Conservation (phyloP, 2,329 filamentous ascomycete species). For the Chaetomiaceae sp. region DNA sequence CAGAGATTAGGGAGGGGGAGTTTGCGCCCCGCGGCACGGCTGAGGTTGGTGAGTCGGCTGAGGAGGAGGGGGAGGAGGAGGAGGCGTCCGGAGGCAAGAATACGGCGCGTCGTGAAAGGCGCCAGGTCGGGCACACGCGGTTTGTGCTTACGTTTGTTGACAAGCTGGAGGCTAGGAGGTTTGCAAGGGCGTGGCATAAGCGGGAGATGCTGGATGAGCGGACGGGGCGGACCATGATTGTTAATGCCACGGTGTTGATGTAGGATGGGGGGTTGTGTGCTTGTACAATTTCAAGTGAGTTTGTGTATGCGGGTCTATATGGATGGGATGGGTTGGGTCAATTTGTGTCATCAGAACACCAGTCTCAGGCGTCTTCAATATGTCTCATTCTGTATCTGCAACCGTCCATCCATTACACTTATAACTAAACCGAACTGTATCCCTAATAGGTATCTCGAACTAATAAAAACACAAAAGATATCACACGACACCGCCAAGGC, state of each 20-base stretch:
- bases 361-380: not conserved
- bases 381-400: not conserved
- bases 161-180: constrained; percentile 49
- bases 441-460: constrained; percentile 7
- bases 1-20: not conserved
- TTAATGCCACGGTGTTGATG: constrained; percentile 31
- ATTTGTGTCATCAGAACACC: too few relatives aligned
- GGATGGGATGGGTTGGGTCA: too few relatives aligned
- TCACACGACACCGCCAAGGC: constrained; percentile 20
- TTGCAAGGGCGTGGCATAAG: constrained; percentile 43
- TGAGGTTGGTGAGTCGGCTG: not conserved
- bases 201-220: constrained; percentile 31
- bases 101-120: constrained; percentile 6
- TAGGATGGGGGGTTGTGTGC: constrained; percentile 5
- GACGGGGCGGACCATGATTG: constrained; percentile 22
- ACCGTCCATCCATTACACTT: constrained; percentile 1
- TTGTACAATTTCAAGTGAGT: too few relatives aligned
- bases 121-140: constrained; percentile 37
- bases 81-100: constrained; percentile 20
- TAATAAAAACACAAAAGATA: constrained; percentile 17
- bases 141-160: constrained; percentile 55
- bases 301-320: too few relatives aligned
- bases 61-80: constrained; percentile 8
- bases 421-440: not conserved
- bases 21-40: not conserved